These are phyloP conservation scores for Tetrahymena thermophila DNA, from an alignment of 73 alveolate genomes.

Conservation along the genomic window DNA sequence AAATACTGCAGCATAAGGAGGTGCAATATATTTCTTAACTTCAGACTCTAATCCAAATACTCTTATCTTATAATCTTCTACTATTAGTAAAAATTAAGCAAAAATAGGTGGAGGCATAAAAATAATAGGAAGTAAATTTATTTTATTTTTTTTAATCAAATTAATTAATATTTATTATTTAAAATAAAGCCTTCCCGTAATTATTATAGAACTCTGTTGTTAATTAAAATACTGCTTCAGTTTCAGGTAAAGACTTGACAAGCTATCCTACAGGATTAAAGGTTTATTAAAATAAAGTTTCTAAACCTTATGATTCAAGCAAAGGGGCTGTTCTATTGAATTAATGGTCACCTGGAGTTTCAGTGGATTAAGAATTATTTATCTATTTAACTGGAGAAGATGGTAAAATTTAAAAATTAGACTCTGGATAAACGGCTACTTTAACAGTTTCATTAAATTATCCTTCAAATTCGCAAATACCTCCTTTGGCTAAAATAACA, in stretches of 20 bases:
- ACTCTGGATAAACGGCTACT: neutral
- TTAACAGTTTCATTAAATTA: neutral
- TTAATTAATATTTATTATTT: neutral
- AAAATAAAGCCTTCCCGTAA: neutral
- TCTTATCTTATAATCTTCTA: neutral
- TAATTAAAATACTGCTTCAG: neutral
- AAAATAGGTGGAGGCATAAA: neutral
- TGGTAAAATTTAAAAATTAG: neutral
- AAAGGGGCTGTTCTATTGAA: neutral
- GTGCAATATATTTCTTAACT: neutral
- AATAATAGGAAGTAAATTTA: neutral
- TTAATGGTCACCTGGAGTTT: neutral
- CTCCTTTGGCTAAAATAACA: neutral
- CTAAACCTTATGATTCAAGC: neutral
- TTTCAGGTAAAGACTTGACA: neutral
- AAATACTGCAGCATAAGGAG: neutral
- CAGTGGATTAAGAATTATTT: neutral
- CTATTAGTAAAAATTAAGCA: neutral
- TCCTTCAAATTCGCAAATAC: neutral
- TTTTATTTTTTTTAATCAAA: neutral
- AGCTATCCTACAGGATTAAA: neutral
- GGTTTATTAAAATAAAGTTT: neutral
- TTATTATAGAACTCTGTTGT: neutral
- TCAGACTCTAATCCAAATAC: neutral
- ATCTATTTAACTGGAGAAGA: neutral